Conservation (phyloP, 495 filamentous ascomycete genomes). For the Xylaria scruposa region DNA sequence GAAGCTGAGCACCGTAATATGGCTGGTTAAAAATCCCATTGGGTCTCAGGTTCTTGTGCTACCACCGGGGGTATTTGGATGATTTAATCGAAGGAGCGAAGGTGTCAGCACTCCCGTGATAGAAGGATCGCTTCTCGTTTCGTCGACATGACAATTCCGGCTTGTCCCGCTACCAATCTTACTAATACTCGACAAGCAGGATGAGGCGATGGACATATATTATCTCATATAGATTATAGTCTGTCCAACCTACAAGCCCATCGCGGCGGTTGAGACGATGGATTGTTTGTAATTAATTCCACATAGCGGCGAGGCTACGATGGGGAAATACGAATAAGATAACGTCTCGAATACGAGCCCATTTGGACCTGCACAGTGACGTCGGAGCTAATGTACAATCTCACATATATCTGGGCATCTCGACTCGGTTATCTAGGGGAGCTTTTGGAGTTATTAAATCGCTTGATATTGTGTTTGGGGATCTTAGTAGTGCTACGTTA, state of each 20-base stretch:
- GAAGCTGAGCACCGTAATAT: constrained; percentile 75
- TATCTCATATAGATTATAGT: too few species aligned
- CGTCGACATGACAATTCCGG: background rate
- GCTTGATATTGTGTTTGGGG: background rate
- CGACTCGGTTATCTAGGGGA: constrained; percentile 13
- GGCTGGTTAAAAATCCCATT: constrained; percentile 49
- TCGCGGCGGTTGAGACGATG: too few species aligned
- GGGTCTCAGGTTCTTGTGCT: background rate
- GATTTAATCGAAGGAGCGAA: background rate
- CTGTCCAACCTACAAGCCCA: too few species aligned
- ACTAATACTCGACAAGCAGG: background rate
- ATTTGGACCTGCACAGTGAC: background rate
- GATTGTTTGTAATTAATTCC: too few species aligned
- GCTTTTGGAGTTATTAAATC: constrained; percentile 7
- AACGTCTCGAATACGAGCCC: background rate
- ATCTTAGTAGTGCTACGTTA: background rate
- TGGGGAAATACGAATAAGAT: background rate
- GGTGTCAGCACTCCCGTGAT: background rate
- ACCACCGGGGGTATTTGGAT: background rate
- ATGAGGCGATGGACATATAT: background rate
- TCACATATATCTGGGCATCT: background rate
- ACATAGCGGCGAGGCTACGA: too few species aligned
- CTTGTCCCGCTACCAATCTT: background rate
- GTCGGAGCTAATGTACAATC: constrained; percentile 1
- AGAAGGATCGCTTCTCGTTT: constrained; percentile 13